These are phyloP conservation scores for Pseudoturritis turrita DNA, from an alignment of 345 rosid species.

Conservation along the genomic window DNA sequence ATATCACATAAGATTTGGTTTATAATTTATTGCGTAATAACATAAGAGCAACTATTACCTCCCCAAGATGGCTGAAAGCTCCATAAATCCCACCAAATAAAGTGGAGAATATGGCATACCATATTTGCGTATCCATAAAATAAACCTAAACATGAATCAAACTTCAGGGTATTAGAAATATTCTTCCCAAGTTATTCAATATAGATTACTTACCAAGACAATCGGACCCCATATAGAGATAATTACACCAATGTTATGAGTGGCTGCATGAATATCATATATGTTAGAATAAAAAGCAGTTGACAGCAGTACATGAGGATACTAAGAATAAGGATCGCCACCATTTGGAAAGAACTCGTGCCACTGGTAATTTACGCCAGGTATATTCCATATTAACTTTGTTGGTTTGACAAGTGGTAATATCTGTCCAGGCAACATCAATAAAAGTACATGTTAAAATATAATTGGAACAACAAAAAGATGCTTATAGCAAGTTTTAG, in stretches of 20 bases:
- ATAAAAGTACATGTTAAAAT: conserved; percentile 11
- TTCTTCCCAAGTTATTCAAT: conserved; percentile 5
- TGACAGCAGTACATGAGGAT: neutral
- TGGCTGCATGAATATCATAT: conserved; percentile 43
- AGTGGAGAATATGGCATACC: conserved; percentile 96
- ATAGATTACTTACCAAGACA: conserved; percentile 59
- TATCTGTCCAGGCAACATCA: conserved; percentile 48
- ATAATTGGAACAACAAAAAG: neutral
- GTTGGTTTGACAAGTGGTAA: conserved; percentile 82
- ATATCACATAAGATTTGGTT: neutral
- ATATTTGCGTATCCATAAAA: conserved; percentile 93
- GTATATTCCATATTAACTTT: conserved; percentile 65
- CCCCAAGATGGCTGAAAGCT: conserved; percentile 96
- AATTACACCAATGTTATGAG: conserved; percentile 75
- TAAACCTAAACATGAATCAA: conserved; percentile 58
- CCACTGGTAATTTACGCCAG: conserved; percentile 62
- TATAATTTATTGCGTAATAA: neutral
- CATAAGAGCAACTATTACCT: conserved; percentile 50
- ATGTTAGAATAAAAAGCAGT: conserved; percentile 12
- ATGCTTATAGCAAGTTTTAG: neutral
- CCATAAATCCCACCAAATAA: conserved; percentile 94
- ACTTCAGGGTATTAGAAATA: conserved; percentile 11
- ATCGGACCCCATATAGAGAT: conserved; percentile 95
- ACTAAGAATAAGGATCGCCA: conserved; percentile 25
- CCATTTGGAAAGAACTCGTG: conserved; percentile 87